These are phyloP conservation scores for Sugiyamaella boreocaroliniensis DNA, from an alignment of 805 yeast species.

Conservation along the genomic window DNA sequence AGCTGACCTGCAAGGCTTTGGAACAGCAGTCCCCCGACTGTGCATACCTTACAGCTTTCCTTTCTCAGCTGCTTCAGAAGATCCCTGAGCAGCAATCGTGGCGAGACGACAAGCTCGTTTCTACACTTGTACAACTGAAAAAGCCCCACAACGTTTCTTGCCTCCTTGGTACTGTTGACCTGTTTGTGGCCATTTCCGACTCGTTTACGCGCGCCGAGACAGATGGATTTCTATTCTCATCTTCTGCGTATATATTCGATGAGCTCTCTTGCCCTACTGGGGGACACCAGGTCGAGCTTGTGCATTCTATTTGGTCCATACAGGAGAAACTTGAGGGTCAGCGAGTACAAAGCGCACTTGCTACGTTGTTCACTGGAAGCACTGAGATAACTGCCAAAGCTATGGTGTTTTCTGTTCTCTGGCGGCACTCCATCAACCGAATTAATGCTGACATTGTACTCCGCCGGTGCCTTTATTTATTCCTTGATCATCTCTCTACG, in stretches of 20 bases:
- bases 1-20: neutral
- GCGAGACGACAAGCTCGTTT: constrained; percentile 32
- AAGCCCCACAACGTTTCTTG: neutral
- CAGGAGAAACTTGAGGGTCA: constrained; percentile 45
- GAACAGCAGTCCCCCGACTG: neutral
- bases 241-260: constrained; percentile 48
- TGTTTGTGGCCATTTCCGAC: constrained; percentile 35
- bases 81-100: constrained; percentile 40
- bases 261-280: constrained; percentile 46
- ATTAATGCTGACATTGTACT: constrained; percentile 40
- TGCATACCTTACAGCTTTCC: constrained; percentile 8
- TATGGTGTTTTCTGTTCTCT: constrained; percentile 54
- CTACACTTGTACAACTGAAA: constrained; percentile 19
- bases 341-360: constrained; percentile 65
- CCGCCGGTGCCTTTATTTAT: constrained; percentile 55
- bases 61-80: constrained; percentile 34
- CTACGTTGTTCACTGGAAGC: constrained; percentile 45
- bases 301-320: constrained; percentile 55
- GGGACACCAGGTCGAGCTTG: constrained; percentile 62
- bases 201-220: constrained; percentile 31
- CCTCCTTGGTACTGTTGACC: constrained; percentile 32
- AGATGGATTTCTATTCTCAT: constrained; percentile 36
- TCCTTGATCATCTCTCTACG: constrained; percentile 50
- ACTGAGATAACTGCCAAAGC: constrained; percentile 37
- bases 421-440: constrained; percentile 65